Evolutionary conservation across 2,329 filamentous ascomycete genomes (phyloP).

Genomic region (Penicillium fuscoglaucum): DNA sequence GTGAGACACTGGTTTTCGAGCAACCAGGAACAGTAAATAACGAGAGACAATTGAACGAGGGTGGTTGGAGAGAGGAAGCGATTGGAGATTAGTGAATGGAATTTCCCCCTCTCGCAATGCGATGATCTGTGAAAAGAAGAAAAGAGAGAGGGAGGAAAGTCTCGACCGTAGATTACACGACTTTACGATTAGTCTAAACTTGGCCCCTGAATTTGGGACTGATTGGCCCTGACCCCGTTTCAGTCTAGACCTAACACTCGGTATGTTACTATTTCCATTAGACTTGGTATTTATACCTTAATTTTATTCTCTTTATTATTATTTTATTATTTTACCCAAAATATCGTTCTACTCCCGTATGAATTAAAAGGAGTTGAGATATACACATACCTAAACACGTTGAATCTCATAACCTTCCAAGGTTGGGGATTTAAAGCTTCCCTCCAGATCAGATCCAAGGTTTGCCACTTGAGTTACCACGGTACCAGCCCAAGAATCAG

Average conservation of each 20-base stretch:
- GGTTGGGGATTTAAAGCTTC: background rate
- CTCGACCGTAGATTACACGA: slow-evolving; percentile 11
- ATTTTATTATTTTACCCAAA: too few species aligned
- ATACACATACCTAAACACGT: too few species aligned
- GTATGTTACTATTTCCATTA: slow-evolving; percentile 12
- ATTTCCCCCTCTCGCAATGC: slow-evolving; percentile 7
- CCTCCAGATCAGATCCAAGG: background rate
- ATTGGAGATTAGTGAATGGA: slow-evolving; percentile 5
- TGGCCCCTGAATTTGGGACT: slow-evolving; percentile 22
- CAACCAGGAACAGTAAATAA: slow-evolving; percentile 4
- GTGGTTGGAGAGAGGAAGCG: slow-evolving; percentile 8
- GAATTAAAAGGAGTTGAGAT: too few species aligned
- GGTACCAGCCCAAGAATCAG: background rate
- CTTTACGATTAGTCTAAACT: slow-evolving; percentile 1
- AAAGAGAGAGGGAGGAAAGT: slow-evolving; percentile 12
- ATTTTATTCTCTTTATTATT: background rate
- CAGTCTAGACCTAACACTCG: slow-evolving; percentile 21
- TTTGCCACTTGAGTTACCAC: background rate
- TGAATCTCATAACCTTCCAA: background rate
- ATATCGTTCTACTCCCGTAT: too few species aligned
- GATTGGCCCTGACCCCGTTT: slow-evolving; percentile 22
- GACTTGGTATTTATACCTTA: slow-evolving; percentile 4
- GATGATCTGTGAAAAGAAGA: slow-evolving; percentile 7
- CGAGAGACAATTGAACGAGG: slow-evolving; percentile 1
- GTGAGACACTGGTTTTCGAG: slow-evolving; percentile 5